phyloP scores from a whole-genome alignment of 352 stramenopile species.

The Globisporangium rhizosaccharum region DNA sequence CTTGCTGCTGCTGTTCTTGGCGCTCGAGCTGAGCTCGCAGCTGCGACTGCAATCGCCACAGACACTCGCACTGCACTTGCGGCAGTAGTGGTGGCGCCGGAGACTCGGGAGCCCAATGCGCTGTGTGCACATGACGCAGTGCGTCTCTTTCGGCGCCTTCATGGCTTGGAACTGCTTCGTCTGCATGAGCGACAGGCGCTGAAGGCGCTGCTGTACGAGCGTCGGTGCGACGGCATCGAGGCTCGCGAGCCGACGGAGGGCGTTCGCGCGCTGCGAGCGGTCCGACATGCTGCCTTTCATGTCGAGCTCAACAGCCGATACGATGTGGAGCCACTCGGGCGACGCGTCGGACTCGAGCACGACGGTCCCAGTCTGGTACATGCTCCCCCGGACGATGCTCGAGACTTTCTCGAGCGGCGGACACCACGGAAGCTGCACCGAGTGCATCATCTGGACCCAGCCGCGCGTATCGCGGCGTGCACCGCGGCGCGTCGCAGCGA shows the following conservation, averaged over 20 bases:
- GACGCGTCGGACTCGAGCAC: conserved; percentile 23
- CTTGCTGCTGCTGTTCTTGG: not conserved
- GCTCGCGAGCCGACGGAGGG: conserved; percentile 3
- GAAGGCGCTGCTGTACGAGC: conserved; percentile 13
- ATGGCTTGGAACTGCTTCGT: conserved; percentile 12
- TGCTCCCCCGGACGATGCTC: conserved; percentile 25
- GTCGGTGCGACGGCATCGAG: conserved; percentile 8
- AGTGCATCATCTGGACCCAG: conserved; percentile 55
- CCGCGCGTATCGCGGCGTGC: conserved; percentile 15
- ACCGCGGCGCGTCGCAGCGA: conserved; percentile 9
- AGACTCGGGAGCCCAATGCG: conserved; percentile 15
- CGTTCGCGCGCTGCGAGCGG: conserved; percentile 12
- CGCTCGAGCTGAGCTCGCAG: not conserved
- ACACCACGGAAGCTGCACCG: conserved; percentile 50
- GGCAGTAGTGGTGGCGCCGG: conserved; percentile 11
- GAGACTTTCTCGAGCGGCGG: conserved; percentile 28
- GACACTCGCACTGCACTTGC: conserved; percentile 15
- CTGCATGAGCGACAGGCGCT: conserved; percentile 16
- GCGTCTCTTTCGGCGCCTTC: conserved; percentile 9
- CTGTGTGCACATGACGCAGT: conserved; percentile 17
- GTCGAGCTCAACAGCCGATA: conserved; percentile 23
- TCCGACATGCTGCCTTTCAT: conserved; percentile 19
- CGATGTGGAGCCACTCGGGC: conserved; percentile 19
- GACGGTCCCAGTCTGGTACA: conserved; percentile 33
- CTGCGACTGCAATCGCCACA: conserved; percentile 17